Conservation (phyloP, 345 rosid genomes). For the Lagerstroemia speciosa region DNA sequence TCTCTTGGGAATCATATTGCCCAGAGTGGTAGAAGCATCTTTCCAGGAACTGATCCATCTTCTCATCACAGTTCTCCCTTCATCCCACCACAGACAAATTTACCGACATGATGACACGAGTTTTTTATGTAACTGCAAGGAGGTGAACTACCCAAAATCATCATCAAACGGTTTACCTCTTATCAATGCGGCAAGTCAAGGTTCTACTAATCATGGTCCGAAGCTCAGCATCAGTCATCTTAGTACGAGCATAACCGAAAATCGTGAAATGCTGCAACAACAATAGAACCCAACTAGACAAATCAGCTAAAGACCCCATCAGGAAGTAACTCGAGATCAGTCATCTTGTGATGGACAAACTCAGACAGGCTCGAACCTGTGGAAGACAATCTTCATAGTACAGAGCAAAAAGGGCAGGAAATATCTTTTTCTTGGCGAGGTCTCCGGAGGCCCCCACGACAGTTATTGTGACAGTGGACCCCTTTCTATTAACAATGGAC, state of each 20-base stretch:
- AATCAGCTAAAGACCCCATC: neutral
- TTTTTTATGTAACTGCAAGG: neutral
- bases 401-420: conserved; percentile 96
- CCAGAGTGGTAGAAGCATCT: conserved; percentile 98
- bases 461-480: conserved; percentile 77
- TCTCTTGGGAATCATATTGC: conserved; percentile 76
- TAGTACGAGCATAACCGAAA: conserved; percentile 92
- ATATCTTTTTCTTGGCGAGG: conserved; percentile 99
- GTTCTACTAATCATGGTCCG: conserved; percentile 94
- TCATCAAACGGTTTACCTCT: conserved; percentile 41
- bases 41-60: conserved; percentile 88
- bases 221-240: conserved; percentile 91
- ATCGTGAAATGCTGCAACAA: conserved; percentile 76
- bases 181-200: conserved; percentile 90
- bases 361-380: conserved; percentile 35
- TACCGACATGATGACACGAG: neutral
- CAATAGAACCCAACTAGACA: conserved; percentile 4
- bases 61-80: conserved; percentile 88
- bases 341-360: neutral
- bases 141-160: neutral
- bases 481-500: conserved; percentile 31
- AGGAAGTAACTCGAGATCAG: neutral
- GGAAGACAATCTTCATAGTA: conserved; percentile 94
- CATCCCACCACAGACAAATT: neutral
- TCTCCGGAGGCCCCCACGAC: conserved; percentile 99